Conservation (phyloP, 768 basidiomycete species). For the Arthromyces matolae region DNA sequence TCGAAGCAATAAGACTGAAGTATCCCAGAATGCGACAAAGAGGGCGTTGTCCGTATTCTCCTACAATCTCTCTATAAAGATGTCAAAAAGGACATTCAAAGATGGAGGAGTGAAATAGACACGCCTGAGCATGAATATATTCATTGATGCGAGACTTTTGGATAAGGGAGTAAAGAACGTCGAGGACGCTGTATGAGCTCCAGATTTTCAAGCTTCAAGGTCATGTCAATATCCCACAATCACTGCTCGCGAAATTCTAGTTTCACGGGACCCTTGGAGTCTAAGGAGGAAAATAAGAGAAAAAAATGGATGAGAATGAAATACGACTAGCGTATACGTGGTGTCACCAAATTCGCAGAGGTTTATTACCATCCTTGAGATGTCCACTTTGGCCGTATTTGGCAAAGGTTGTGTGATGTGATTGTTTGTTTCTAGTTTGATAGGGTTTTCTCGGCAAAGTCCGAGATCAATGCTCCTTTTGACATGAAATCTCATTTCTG, state of each 20-base stretch:
- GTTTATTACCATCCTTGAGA: constrained; percentile 59
- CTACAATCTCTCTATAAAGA: constrained; percentile 67
- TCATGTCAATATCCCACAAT: constrained; percentile 96
- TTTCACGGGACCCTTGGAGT: constrained; percentile 91
- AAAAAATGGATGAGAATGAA: neutral
- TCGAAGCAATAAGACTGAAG: constrained; percentile 92
- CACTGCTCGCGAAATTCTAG: constrained; percentile 95
- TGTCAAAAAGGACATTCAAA: neutral
- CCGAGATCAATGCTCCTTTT: too few species aligned
- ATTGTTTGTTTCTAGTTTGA: constrained; percentile 26
- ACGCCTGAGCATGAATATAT: constrained; percentile 78
- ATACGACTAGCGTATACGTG: constrained; percentile 33
- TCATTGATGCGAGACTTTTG: constrained; percentile 97
- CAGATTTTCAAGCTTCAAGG: constrained; percentile 58
- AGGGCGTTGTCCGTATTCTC: constrained; percentile 87
- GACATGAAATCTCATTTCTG: too few species aligned
- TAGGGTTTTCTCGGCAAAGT: constrained; percentile 31
- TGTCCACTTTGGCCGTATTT: constrained; percentile 64
- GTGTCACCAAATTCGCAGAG: neutral
- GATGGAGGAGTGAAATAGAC: neutral
- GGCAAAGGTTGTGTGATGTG: constrained; percentile 33
- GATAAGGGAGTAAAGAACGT: constrained; percentile 96
- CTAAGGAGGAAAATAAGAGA: constrained; percentile 33
- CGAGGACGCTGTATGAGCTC: constrained; percentile 97
- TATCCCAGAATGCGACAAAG: constrained; percentile 95